Evolutionary conservation across 495 filamentous ascomycete genomes (phyloP).

Genomic region (Podospora tetraspora): DNA sequence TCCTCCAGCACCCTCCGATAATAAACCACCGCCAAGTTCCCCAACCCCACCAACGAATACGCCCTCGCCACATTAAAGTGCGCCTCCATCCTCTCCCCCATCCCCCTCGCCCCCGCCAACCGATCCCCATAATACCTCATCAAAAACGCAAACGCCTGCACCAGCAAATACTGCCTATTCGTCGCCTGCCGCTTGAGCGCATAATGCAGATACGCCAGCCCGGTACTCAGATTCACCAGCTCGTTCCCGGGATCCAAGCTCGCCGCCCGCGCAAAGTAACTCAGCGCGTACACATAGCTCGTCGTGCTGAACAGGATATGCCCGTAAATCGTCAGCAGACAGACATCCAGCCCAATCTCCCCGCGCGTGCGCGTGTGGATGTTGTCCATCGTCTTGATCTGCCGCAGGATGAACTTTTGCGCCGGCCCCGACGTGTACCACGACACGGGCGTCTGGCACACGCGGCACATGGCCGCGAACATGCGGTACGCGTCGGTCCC

Average conservation of each 20-base stretch:
- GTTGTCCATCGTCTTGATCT: constrained; percentile 84
- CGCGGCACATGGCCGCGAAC: constrained; percentile 63
- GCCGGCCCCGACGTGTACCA: constrained; percentile 57
- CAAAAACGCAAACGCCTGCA: constrained; percentile 79
- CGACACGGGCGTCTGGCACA: constrained; percentile 54
- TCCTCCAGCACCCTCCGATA: constrained; percentile 51
- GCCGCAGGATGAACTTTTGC: constrained; percentile 84
- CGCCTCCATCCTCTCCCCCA: constrained; percentile 57
- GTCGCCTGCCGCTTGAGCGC: constrained; percentile 82
- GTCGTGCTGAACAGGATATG: constrained; percentile 76
- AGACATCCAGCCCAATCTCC: constrained; percentile 46
- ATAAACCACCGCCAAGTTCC: constrained; percentile 68
- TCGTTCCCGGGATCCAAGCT: constrained; percentile 71
- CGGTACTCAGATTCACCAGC: constrained; percentile 66
- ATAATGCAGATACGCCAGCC: constrained; percentile 75
- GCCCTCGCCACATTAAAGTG: constrained; percentile 83
- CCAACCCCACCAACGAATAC: constrained; percentile 75
- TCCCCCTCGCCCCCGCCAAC: constrained; percentile 19
- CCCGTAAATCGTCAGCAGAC: constrained; percentile 79
- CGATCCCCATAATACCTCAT: constrained; percentile 65
- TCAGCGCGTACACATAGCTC: constrained; percentile 75
- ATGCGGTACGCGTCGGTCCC: constrained; percentile 79
- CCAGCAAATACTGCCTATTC: constrained; percentile 78
- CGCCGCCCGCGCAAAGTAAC: constrained; percentile 84
- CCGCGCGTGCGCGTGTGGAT: constrained; percentile 11